A percentile compares a stretch with the other conserved stretches of the same genome.
phyloP scores from a whole-genome alignment of 2,329 filamentous ascomycete genomes.

The Ploettnerulaceae sp. region DNA sequence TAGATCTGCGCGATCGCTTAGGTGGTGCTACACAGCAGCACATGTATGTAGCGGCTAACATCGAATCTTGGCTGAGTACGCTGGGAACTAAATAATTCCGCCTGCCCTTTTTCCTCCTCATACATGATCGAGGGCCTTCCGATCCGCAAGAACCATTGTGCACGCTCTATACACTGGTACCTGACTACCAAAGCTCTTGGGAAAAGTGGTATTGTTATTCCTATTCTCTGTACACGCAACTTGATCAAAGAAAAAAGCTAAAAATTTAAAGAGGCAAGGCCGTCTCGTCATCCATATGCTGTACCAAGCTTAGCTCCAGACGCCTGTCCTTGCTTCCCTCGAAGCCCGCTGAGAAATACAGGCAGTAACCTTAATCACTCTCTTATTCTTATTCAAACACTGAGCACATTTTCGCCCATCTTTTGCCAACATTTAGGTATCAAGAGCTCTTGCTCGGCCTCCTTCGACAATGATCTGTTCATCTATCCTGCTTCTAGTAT shows the following conservation, averaged over 20 bases:
- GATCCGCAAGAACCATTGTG: background rate
- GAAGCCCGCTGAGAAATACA: background rate
- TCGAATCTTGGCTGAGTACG: background rate
- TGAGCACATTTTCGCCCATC: background rate
- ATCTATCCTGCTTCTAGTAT: slow-evolving; percentile 50
- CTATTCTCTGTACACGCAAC: background rate
- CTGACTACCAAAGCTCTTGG: background rate
- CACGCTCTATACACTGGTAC: background rate
- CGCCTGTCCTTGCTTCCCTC: slow-evolving; percentile 1
- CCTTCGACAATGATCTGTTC: slow-evolving; percentile 63
- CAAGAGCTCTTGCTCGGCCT: slow-evolving; percentile 35
- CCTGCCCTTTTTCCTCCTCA: no score
- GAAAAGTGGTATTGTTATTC: slow-evolving; percentile 8
- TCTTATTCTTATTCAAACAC: background rate
- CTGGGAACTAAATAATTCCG: no score
- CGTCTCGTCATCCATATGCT: slow-evolving; percentile 5
- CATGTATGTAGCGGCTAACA: background rate
- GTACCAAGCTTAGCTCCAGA: slow-evolving; percentile 2
- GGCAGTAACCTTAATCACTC: background rate
- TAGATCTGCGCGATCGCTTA: background rate
- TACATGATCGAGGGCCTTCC: background rate
- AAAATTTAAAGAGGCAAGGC: slow-evolving; percentile 3
- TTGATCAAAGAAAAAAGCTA: background rate
- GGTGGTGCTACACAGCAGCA: background rate
- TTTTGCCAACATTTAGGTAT: background rate